Percentiles rank a stretch among this genome's conserved stretches.
Conservation (phyloP, 805 yeast species). For the Priceomyces melissophilus region DNA sequence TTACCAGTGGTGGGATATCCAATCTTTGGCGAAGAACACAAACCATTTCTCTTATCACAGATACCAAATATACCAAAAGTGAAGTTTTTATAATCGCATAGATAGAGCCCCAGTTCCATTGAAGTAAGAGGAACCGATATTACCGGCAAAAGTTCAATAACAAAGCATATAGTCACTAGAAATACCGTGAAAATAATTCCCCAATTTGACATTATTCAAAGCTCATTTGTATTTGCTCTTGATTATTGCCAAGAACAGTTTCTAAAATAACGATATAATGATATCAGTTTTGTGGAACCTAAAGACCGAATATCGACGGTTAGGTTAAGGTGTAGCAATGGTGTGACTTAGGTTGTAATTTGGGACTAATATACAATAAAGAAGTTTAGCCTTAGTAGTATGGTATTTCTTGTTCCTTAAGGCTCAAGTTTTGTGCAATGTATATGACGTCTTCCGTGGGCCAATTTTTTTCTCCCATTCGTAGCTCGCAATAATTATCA, state of each 20-base stretch:
- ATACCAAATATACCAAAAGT: slow-evolving; percentile 46
- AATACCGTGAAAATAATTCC: slow-evolving; percentile 26
- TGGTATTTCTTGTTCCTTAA: no score
- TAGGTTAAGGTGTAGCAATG: no score
- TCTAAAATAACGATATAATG: no score
- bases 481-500: no score
- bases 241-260: neutral
- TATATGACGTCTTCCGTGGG: no score
- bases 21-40: slow-evolving; percentile 32
- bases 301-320: no score
- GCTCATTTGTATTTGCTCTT: neutral
- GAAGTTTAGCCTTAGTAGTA: no score
- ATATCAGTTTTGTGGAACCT: no score
- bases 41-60: slow-evolving; percentile 24
- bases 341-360: no score
- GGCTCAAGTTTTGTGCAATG: no score
- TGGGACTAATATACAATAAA: no score
- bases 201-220: slow-evolving; percentile 12
- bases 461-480: no score
- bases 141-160: slow-evolving; percentile 37
- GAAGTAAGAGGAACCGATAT: slow-evolving; percentile 39
- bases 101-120: slow-evolving; percentile 20
- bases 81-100: slow-evolving; percentile 29
- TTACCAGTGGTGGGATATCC: slow-evolving; percentile 32
- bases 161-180: slow-evolving; percentile 27